phyloP scores from a whole-genome alignment of 2,329 filamentous ascomycete species.

The Neurospora sp. region DNA sequence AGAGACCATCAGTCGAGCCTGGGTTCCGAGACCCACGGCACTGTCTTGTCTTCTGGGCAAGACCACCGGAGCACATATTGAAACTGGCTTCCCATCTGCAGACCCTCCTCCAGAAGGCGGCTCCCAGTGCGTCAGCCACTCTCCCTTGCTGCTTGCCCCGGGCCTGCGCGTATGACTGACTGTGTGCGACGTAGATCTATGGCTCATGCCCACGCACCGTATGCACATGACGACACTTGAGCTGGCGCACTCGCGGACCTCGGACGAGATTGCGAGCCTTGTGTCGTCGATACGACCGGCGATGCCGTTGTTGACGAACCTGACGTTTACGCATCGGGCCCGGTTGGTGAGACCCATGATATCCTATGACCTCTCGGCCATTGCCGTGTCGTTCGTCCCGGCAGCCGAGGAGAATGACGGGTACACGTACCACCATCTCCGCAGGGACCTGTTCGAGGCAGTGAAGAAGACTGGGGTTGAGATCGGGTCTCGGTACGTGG shows the following conservation, averaged over 20 bases:
- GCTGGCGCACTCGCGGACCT: constrained; percentile 67
- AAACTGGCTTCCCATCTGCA: constrained; percentile 61
- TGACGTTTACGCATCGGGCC: constrained; percentile 56
- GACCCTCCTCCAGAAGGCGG: constrained; percentile 48
- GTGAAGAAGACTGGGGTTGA: constrained; percentile 52
- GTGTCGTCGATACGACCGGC: constrained; percentile 45
- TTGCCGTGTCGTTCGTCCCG: constrained; percentile 81
- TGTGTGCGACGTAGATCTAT: constrained; percentile 47
- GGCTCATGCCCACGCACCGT: constrained; percentile 71
- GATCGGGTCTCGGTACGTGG: constrained; percentile 71
- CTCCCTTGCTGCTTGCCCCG: constrained; percentile 5
- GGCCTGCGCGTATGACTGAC: constrained; percentile 1
- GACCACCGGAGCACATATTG: constrained; percentile 64
- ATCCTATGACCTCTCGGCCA: constrained; percentile 73
- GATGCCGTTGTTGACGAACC: constrained; percentile 52
- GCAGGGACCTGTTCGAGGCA: constrained; percentile 62
- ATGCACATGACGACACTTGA: constrained; percentile 85
- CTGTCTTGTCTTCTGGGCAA: constrained; percentile 81
- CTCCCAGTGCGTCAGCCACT: constrained; percentile 51
- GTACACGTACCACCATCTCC: constrained; percentile 87
- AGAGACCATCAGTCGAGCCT: constrained; percentile 52
- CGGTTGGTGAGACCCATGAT: constrained; percentile 74
- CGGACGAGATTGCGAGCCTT: constrained; percentile 55
- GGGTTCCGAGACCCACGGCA: constrained; percentile 66
- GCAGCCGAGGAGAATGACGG: constrained; percentile 57